Percentiles rank a stretch among this genome's conserved stretches.
phyloP scores from a whole-genome alignment of 805 yeast species.

The Pichia membranifaciens region DNA sequence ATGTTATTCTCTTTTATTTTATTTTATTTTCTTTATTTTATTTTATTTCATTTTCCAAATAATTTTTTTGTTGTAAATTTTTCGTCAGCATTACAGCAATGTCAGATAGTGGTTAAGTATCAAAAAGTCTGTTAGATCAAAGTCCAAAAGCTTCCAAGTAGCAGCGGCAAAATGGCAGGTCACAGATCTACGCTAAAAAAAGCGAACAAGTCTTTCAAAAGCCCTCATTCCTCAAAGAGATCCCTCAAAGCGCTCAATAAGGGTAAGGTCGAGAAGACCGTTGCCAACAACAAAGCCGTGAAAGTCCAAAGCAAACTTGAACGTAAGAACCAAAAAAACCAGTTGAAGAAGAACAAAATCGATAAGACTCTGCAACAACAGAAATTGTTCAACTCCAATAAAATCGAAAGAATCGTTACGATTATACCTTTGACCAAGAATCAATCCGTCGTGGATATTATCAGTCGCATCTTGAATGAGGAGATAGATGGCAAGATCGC shows the following conservation, averaged over 20 bases:
- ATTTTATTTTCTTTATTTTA: not conserved
- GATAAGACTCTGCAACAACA: constrained; percentile 51
- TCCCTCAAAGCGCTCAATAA: constrained; percentile 71
- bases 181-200: constrained; percentile 82
- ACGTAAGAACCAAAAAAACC: constrained; percentile 74
- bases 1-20: not conserved
- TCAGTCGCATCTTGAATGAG: constrained; percentile 39
- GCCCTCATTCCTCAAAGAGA: constrained; percentile 87
- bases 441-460: constrained; percentile 49
- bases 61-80: not conserved
- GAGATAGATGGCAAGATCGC: constrained; percentile 31
- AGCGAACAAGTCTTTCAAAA: constrained; percentile 84
- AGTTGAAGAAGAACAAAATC: constrained; percentile 69
- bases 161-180: constrained; percentile 47
- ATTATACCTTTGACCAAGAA: constrained; percentile 76
- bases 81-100: not conserved
- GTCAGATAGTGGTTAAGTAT: no score
- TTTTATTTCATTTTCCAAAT: not conserved
- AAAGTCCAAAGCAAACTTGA: constrained; percentile 45
- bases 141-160: no score
- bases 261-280: constrained; percentile 78
- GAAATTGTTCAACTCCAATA: constrained; percentile 57
- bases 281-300: constrained; percentile 32
- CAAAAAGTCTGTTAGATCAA: no score
- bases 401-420: constrained; percentile 80